phyloP scores from a whole-genome alignment of 1,139 yeast genomes.

The Pneumocystis murina region DNA sequence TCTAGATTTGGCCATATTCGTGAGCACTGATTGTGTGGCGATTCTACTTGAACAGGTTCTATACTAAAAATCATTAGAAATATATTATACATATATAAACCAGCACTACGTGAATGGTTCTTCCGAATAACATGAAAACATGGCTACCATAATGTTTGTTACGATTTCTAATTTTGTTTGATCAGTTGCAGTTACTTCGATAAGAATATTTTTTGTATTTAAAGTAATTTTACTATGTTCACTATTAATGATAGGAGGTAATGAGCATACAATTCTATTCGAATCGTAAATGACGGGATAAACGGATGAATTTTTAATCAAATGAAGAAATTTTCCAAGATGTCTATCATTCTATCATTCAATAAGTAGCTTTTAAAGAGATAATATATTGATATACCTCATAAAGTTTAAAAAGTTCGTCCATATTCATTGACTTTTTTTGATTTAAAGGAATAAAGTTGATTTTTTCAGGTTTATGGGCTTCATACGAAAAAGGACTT shows the following conservation, averaged over 20 bases:
- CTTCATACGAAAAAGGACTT: constrained; percentile 84
- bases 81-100: constrained; percentile 22
- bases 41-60: constrained; percentile 76
- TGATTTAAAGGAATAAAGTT: constrained; percentile 78
- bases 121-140: constrained; percentile 79
- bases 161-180: constrained; percentile 84
- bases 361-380: neutral
- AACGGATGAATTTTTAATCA: constrained; percentile 77
- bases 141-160: constrained; percentile 79
- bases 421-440: constrained; percentile 58
- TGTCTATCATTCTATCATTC: constrained; percentile 51
- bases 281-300: constrained; percentile 82
- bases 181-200: constrained; percentile 93
- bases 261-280: constrained; percentile 63
- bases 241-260: constrained; percentile 95
- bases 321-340: constrained; percentile 72
- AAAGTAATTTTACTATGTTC: constrained; percentile 77
- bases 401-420: constrained; percentile 73
- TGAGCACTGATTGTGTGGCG: constrained; percentile 67
- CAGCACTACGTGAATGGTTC: constrained; percentile 32
- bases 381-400: constrained; percentile 24
- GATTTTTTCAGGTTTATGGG: constrained; percentile 63
- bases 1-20: constrained; percentile 61
- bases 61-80: constrained; percentile 26
- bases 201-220: constrained; percentile 73